Base-by-base conservation (phyloP, 768 basidiomycete genomes). In the Amanita molliuscula region DNA sequence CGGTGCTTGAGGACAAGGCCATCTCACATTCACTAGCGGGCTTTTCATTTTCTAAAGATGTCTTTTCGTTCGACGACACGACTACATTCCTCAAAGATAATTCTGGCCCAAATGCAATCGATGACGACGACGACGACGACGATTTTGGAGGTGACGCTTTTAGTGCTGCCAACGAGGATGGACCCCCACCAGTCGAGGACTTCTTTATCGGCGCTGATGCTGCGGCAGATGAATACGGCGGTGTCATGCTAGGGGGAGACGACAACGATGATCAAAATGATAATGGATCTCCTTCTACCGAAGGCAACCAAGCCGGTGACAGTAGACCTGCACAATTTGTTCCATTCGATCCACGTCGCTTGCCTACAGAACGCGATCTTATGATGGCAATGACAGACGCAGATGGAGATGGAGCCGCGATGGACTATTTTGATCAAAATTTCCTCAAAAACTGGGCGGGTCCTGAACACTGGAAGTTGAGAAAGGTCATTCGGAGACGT, bases 381-480 rank as follows among this genome's bases (percentile, higher is more conserved):
- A 77, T 93, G 44, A 78, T 97, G 75, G 88, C 88, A 0, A 88
- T 96, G 82, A 80, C 79, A 3, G 79, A 81, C 44, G 76, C 69
- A 2, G 70, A 76, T 54, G 71, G 64, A 6, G 75, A 72, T n/a
- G 72, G 69, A 3, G 80, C 75, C 2, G 77, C 74, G 50, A 79
- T 87, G 50, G 92, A 94, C 58, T 96, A 95, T 64, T 96, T 98
- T 61, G 94, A 98, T 64, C 77, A 82, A 58, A 80, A 72, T 54
- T 76, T 88, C 59, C 72, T 83, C 58, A 95, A 89, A 74, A 95
- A 95, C 57, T 99, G 96, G 96, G 96, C 96, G 3, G 96, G 96
- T 0, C 94, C 94, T 6, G 91, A 98, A 65, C 96, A 99, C 62
- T 99, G 96, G 95, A 98, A 95, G 63, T 65, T 98, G 59, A 72